A percentile compares a stretch with the other conserved stretches of the same genome.
phyloP scores from a whole-genome alignment of 345 rosid genomes.

The Acer campestre region DNA sequence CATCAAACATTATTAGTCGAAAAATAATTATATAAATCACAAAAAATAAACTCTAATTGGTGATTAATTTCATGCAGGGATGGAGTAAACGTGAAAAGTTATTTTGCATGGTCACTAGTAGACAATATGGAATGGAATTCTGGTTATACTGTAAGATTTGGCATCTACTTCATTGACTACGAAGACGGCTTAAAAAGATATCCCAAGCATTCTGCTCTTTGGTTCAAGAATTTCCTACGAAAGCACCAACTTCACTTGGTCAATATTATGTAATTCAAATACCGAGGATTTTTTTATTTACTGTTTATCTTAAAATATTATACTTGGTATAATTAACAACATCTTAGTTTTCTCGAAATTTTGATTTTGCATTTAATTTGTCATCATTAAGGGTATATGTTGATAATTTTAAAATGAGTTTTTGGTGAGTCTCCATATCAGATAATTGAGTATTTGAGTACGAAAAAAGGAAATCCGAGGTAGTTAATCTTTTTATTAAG shows the following conservation, averaged over 20 bases:
- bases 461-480: too few species aligned
- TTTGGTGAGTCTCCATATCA: too few species aligned
- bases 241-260: background rate
- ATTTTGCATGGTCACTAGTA: slow-evolving; percentile 9
- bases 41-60: background rate
- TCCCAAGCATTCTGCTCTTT: slow-evolving; percentile 36
- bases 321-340: too few species aligned
- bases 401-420: too few species aligned
- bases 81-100: slow-evolving; percentile 39
- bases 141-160: slow-evolving; percentile 40
- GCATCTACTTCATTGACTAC: slow-evolving; percentile 40
- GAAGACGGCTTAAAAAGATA: slow-evolving; percentile 40
- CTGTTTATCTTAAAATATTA: background rate
- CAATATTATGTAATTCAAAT: background rate
- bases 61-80: slow-evolving; percentile 12
- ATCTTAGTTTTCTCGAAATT: too few species aligned
- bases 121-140: slow-evolving; percentile 41
- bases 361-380: too few species aligned
- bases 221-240: slow-evolving; percentile 26
- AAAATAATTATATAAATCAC: background rate
- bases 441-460: too few species aligned
- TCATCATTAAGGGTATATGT: too few species aligned
- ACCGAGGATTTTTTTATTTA: background rate
- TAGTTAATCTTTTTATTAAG: too few species aligned
- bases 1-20: background rate